Evolutionary conservation across 805 yeast species (phyloP), one percentile per base, ranked within the genome.

Genomic region (Candida pseudoglaebosa): DNA sequence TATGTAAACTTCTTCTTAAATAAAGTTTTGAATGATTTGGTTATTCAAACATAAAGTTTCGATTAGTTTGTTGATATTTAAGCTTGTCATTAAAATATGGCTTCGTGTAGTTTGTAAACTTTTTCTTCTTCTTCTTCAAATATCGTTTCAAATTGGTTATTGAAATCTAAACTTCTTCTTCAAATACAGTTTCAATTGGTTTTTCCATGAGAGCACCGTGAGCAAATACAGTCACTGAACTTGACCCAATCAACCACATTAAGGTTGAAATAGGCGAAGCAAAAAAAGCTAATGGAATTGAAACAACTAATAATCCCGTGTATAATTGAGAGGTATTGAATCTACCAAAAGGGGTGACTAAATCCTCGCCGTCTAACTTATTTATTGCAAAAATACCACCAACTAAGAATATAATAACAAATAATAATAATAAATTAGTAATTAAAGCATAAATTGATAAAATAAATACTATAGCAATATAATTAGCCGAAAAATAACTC

Each of bases 181-280:
- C 93, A 57, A 91, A 93, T 14, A 91, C 90, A 28, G 91, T 81
- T 67, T 93, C 98, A 44, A 90, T 82, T 15, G 99, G 99, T 66
- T 91, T 93, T 57, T 93, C 98, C 77, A 93, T 73, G 46, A 91
- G 70, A 3, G 90, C 71, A 33, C 97, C 99, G 62, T 93, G 99
- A 3, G 88, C 75, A 34, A 89, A 66, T 29, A 91, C 85, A 26
- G 84, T 61, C 34, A 82, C 82, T 19, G 83, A 82, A 28, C 93
- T 82, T 12, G 95, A 85, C 50, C 95, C 93, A 50, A 84, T 75
- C 50, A 91, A 76, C 98, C 98, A 93, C 70, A 93, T 73, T 61
- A 93, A 61, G 4, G 97, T 85, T 37, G 91, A 77, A 46, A 93
- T 71, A 19, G 98, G 97, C 48, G 91, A 82, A 16, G 97, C 95